Evolutionary conservation across 495 filamentous ascomycete species (phyloP).

Genomic region (Podospora pseudocomata): DNA sequence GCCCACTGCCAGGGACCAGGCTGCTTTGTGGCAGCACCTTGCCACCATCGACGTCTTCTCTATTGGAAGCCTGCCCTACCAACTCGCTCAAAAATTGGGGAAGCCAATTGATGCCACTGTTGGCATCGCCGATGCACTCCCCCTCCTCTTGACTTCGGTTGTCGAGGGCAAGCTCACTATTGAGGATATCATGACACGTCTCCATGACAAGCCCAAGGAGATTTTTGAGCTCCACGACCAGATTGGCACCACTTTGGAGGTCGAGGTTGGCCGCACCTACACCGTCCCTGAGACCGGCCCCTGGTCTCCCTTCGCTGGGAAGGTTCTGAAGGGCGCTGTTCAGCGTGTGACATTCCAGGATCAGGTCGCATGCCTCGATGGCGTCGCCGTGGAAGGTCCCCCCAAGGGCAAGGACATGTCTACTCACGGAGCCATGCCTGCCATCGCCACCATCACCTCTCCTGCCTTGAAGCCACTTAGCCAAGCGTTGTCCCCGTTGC

Average conservation of each 20-base stretch:
- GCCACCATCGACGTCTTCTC: constrained; percentile 79
- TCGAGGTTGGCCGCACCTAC: constrained; percentile 70
- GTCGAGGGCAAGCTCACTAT: constrained; percentile 70
- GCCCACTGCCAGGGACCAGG: constrained; percentile 68
- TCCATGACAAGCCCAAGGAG: constrained; percentile 78
- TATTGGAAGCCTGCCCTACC: constrained; percentile 76
- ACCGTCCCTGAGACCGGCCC: constrained; percentile 48
- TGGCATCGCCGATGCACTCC: constrained; percentile 73
- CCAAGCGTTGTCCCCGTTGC: constrained; percentile 34
- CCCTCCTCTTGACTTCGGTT: constrained; percentile 74
- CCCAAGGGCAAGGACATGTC: constrained; percentile 74
- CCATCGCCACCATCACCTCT: constrained; percentile 44
- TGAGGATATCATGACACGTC: constrained; percentile 64
- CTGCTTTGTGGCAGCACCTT: constrained; percentile 75
- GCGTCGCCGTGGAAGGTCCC: constrained; percentile 53
- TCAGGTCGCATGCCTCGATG: constrained; percentile 74
- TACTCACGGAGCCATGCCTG: constrained; percentile 56
- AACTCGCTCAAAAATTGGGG: constrained; percentile 60
- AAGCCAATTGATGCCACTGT: constrained; percentile 51
- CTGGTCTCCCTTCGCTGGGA: constrained; percentile 77
- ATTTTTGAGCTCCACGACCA: constrained; percentile 89
- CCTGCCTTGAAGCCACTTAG: constrained; percentile 52
- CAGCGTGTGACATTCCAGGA: constrained; percentile 76
- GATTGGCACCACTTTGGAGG: constrained; percentile 66
- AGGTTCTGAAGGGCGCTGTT: constrained; percentile 66